Conservation (phyloP, 768 basidiomycete genomes). For the Leccinum sublutescens region DNA sequence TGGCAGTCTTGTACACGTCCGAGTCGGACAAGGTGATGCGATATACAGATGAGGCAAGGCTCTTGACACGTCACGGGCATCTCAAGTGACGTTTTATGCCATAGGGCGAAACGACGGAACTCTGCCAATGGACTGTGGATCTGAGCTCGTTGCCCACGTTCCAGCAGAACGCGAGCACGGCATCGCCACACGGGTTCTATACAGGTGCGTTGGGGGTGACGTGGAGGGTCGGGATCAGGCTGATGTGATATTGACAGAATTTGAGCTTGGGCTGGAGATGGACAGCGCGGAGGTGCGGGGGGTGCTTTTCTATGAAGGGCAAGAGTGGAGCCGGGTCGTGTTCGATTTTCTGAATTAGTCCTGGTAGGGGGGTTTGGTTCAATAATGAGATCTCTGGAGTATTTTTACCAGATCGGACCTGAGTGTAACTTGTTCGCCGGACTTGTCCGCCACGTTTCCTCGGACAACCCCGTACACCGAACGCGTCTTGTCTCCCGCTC, state of each 20-base stretch:
- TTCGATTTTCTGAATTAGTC: constrained; percentile 48
- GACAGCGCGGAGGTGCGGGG: constrained; percentile 85
- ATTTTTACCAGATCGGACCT: neutral
- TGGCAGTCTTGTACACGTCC: constrained; percentile 79
- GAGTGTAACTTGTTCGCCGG: neutral
- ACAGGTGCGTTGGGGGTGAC: constrained; percentile 47
- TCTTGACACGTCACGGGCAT: constrained; percentile 14
- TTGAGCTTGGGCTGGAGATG: constrained; percentile 79
- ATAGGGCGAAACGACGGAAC: constrained; percentile 65
- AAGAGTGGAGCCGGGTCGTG: constrained; percentile 78
- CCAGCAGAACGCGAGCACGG: constrained; percentile 62
- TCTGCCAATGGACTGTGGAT: constrained; percentile 89
- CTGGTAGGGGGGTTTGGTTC: neutral
- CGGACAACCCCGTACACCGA: constrained; percentile 2
- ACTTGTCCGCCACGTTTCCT: neutral
- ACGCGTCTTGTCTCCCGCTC: neutral
- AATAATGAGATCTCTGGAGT: neutral
- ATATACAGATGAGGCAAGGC: constrained; percentile 72
- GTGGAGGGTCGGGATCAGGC: neutral
- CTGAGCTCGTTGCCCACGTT: constrained; percentile 75
- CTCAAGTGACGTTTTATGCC: constrained; percentile 24
- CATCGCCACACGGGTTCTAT: constrained; percentile 67
- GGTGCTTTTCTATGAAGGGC: constrained; percentile 59
- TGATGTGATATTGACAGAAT: constrained; percentile 46
- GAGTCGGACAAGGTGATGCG: constrained; percentile 74